Percentiles rank a stretch among this genome's conserved stretches.
phyloP scores from a whole-genome alignment of 352 stramenopile species.

The Phytophthora foliorum region DNA sequence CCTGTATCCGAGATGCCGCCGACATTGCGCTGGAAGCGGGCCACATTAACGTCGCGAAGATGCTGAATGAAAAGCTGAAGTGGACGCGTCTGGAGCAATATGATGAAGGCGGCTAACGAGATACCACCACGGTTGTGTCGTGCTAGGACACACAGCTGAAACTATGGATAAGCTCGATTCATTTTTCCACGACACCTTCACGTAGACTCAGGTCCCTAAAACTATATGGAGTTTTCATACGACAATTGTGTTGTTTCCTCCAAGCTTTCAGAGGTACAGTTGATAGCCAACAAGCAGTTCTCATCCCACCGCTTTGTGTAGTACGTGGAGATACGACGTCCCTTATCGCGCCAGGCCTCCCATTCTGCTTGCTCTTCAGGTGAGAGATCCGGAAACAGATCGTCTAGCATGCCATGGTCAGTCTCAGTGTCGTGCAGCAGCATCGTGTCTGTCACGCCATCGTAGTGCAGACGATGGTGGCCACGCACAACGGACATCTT shows the following conservation, averaged over 20 bases:
- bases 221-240: background rate
- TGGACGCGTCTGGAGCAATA: background rate
- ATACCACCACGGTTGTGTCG: background rate
- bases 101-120: background rate
- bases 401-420: slow-evolving; percentile 41
- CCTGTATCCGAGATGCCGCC: slow-evolving; percentile 7
- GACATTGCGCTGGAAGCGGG: slow-evolving; percentile 16
- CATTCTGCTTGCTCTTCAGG: slow-evolving; percentile 30
- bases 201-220: no score
- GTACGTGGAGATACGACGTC: slow-evolving; percentile 40
- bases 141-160: no score
- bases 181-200: no score
- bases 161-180: no score
- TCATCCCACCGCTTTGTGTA: slow-evolving; percentile 49
- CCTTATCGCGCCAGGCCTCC: slow-evolving; percentile 33
- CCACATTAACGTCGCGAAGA: slow-evolving; percentile 7
- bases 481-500: slow-evolving; percentile 52
- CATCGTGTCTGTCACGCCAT: slow-evolving; percentile 40
- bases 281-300: slow-evolving; percentile 15
- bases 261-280: slow-evolving; percentile 10
- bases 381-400: slow-evolving; percentile 41
- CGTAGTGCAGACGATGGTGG: slow-evolving; percentile 48
- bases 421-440: slow-evolving; percentile 47
- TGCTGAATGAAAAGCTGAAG: slow-evolving; percentile 4
- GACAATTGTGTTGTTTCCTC: background rate